Conservation (phyloP, 2,329 filamentous ascomycete genomes). For the Cladophialophora carrionii region DNA sequence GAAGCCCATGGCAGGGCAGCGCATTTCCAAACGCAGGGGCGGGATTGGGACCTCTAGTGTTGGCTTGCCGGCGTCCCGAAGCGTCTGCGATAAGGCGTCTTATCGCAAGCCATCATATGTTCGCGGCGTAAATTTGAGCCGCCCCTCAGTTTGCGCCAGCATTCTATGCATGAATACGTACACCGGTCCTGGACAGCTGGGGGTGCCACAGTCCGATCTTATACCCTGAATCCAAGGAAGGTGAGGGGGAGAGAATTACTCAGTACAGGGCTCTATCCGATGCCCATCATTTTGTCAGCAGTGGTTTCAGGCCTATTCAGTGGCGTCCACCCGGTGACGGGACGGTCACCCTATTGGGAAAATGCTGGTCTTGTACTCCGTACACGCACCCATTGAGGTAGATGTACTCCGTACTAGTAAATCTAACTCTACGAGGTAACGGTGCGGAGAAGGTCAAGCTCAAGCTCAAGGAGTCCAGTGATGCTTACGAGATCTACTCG, state of each 20-base stretch:
- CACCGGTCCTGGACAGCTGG: background rate
- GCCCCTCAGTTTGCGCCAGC: background rate
- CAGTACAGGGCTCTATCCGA: background rate
- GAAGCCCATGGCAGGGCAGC: background rate
- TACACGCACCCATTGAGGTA: background rate
- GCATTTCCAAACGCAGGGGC: background rate
- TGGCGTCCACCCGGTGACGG: background rate
- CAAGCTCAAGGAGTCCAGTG: background rate
- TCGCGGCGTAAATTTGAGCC: conserved; percentile 9
- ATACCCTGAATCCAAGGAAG: background rate
- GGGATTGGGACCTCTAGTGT: background rate
- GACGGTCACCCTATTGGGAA: background rate
- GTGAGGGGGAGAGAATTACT: too few species aligned
- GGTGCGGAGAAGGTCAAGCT: conserved; percentile 13
- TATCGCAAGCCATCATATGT: background rate
- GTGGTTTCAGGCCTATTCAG: background rate
- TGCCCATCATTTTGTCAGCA: background rate
- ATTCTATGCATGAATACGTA: background rate
- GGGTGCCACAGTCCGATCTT: background rate
- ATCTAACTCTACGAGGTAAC: background rate
- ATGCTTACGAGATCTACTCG: background rate
- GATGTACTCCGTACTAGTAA: too few species aligned
- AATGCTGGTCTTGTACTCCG: background rate
- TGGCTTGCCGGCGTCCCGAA: background rate
- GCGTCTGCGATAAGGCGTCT: background rate